phyloP scores from a whole-genome alignment of 306 rosid species.

The Cicer judaicum region DNA sequence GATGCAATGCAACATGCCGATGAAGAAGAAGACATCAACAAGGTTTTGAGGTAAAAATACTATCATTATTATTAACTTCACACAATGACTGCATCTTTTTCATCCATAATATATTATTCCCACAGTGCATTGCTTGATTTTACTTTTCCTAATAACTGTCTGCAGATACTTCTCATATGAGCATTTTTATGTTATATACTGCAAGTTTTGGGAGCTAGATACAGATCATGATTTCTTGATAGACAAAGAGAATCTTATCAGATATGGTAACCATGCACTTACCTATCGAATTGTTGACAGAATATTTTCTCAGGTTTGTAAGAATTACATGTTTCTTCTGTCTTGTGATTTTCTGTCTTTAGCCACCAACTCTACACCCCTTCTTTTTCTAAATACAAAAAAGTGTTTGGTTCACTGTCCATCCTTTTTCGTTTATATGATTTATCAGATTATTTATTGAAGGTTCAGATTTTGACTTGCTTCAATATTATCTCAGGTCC shows the following conservation, averaged over 20 bases:
- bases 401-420: conserved; percentile 23
- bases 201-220: conserved; percentile 99
- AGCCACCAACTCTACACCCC: conserved; percentile 1
- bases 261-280: conserved; percentile 99
- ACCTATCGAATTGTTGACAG: conserved; percentile 99
- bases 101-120: conserved; percentile 3
- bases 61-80: conserved; percentile 27
- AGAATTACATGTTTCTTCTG: conserved; percentile 37
- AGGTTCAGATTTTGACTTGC: conserved; percentile 39
- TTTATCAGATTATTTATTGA: conserved; percentile 35
- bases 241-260: conserved; percentile 97
- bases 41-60: conserved; percentile 83
- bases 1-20: conserved; percentile 99
- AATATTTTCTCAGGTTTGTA: conserved; percentile 98
- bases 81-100: neutral
- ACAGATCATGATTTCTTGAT: conserved; percentile 97
- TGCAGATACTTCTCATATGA: conserved; percentile 97
- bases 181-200: conserved; percentile 98
- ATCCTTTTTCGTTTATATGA: neutral
- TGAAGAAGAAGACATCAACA: conserved; percentile 98
- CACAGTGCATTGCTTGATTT: neutral
- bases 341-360: conserved; percentile 23
- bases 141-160: conserved; percentile 34
- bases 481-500: conserved; percentile 60
- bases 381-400: conserved; percentile 21